These are phyloP conservation scores for Eimeria zaria DNA, from an alignment of 169 alveolate genomes.

Conservation along the genomic window DNA sequence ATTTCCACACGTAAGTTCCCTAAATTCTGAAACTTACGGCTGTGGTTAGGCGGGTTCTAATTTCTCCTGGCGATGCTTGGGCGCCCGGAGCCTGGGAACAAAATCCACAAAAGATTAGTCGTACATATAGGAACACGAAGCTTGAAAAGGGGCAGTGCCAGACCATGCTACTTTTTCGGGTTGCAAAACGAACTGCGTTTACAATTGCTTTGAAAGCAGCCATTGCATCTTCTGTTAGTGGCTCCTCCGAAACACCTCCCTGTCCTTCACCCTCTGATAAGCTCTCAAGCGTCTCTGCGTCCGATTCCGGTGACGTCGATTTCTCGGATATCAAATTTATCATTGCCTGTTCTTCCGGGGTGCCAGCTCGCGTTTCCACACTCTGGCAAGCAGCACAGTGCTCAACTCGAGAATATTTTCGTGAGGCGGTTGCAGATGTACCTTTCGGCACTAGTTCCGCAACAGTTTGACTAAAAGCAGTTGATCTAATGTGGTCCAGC, in stretches of 20 bases:
- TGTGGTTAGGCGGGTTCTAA: neutral
- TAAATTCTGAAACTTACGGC: neutral
- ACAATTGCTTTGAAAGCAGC: conserved; percentile 27
- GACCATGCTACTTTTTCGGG: neutral
- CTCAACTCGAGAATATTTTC: neutral
- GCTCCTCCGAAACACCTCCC: neutral
- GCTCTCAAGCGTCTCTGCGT: neutral
- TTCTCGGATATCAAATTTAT: conserved; percentile 26
- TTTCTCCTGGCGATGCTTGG: neutral
- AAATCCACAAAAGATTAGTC: neutral
- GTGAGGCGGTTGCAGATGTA: neutral
- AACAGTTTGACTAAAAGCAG: neutral
- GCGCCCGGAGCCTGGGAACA: conserved; percentile 31
- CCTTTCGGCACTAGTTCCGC: neutral
- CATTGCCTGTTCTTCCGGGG: conserved; percentile 49
- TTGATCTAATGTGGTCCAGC: neutral
- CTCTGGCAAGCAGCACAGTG: conserved; percentile 9
- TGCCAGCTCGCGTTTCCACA: conserved; percentile 3
- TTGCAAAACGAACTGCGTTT: neutral
- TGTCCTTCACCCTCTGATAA: neutral
- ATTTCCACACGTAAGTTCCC: neutral
- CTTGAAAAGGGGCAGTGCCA: neutral
- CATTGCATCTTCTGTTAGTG: conserved; percentile 5
- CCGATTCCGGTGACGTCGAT: neutral
- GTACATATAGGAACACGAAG: neutral